Conservation (phyloP, 2,329 filamentous ascomycete species). For the Colletotrichum liriopes region DNA sequence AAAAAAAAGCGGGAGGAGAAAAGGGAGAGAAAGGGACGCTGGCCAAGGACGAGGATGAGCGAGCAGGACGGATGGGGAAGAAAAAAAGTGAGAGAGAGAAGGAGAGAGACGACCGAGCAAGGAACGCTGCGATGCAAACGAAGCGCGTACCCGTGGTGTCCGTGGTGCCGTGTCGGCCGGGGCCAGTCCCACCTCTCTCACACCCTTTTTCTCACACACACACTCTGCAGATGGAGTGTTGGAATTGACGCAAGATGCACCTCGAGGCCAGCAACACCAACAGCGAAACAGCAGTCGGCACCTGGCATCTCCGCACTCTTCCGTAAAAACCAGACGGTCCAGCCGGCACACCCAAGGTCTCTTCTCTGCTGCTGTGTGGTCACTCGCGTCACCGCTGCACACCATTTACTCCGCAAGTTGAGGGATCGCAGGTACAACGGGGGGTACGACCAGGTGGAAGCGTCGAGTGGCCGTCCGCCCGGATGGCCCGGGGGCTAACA, state of each 20-base stretch:
- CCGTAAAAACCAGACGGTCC: slow-evolving; percentile 14
- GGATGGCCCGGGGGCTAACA: slow-evolving; percentile 44
- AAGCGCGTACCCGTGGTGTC: slow-evolving; percentile 32
- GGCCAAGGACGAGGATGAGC: neutral
- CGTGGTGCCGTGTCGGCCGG: slow-evolving; percentile 36
- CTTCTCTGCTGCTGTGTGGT: neutral
- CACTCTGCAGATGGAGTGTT: slow-evolving; percentile 24
- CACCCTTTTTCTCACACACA: slow-evolving; percentile 4
- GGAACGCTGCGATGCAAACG: slow-evolving; percentile 31
- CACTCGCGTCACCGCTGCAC: slow-evolving; percentile 21
- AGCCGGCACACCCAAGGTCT: slow-evolving; percentile 8
- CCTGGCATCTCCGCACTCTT: slow-evolving; percentile 3
- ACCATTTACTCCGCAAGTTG: slow-evolving; percentile 1
- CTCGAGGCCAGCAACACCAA: slow-evolving; percentile 6
- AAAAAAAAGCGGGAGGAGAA: slow-evolving; percentile 1
- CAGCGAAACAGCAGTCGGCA: neutral
- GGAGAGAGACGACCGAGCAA: slow-evolving; percentile 12
- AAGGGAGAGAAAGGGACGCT: slow-evolving; percentile 6
- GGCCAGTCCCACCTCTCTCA: slow-evolving; percentile 46
- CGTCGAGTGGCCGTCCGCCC: slow-evolving; percentile 32
- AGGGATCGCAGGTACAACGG: slow-evolving; percentile 22
- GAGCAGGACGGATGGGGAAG: slow-evolving; percentile 1
- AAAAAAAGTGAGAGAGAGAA: neutral
- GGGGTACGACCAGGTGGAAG: slow-evolving; percentile 1
- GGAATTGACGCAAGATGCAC: slow-evolving; percentile 20